phyloP scores from a whole-genome alignment of 345 rosid species.

The Schrenkiella parvula region DNA sequence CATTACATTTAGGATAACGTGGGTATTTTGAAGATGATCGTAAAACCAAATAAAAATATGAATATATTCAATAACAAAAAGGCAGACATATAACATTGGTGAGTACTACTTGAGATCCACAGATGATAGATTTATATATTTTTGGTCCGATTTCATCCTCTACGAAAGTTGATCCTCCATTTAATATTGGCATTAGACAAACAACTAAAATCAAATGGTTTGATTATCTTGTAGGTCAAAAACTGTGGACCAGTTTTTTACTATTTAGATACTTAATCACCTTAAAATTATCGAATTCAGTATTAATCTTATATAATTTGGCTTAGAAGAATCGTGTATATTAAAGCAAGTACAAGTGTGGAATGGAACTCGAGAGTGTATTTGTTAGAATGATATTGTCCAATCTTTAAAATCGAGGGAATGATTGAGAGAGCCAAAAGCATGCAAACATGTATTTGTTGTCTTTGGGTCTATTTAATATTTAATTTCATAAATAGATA shows the following conservation, averaged over 20 bases:
- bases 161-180: not conserved
- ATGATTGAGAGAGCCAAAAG: slow-evolving; percentile 28
- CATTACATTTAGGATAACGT: not conserved
- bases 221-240: not conserved
- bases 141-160: not conserved
- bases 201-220: not conserved
- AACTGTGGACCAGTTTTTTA: not conserved
- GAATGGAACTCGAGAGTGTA: slow-evolving; percentile 30
- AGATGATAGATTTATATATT: not conserved
- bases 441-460: slow-evolving; percentile 27
- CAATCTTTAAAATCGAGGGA: slow-evolving; percentile 16
- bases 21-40: not conserved
- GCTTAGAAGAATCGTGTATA: not conserved
- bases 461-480: slow-evolving; percentile 1
- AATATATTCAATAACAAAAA: not conserved
- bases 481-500: not conserved
- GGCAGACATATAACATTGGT: not conserved
- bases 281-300: not conserved
- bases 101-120: not conserved
- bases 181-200: not conserved
- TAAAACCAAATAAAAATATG: not conserved
- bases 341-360: slow-evolving; percentile 11
- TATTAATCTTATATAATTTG: not conserved
- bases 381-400: slow-evolving; percentile 27
- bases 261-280: not conserved